Evolutionary conservation across 768 basidiomycete genomes (phyloP), one percentile per base, ranked within the genome.

Genomic region (Suillus cothurnatus): DNA sequence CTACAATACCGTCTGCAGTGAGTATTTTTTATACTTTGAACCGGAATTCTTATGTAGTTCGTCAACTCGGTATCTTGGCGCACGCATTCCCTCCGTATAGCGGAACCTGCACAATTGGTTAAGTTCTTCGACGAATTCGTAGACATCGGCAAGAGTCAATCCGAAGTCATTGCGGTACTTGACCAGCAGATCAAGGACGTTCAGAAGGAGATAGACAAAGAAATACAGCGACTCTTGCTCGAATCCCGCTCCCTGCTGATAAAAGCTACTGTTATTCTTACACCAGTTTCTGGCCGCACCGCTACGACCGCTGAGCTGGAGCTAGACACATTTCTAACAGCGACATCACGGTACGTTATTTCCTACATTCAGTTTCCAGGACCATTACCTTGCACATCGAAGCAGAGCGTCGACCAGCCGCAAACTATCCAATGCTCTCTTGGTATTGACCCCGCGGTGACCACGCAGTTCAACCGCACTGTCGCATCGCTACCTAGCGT

Each of bases 31-130:
- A n/a, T n/a, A n/a, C n/a, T n/a, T n/a, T n/a, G n/a, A n/a, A n/a
- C n/a, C n/a, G 21, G 9, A 6, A 39, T 38, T 47, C 23, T 31
- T 56, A 23, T 21, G 21, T 56, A 26, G 61, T 69, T 47, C 43
- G n/a, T 2, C 66, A 92, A 87, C 73, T 95, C 2, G 94, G 94
- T 0, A 95, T 93, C 64, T 82, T 97, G 41, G 94, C 94, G 0
- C 84, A 90, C 55, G 80, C 88, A 0, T 96, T 96, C 73, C 89
- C 90, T 6, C 82, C 84, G 0, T 88, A n/a, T n/a, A n/a, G 45
- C 55, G 0, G 69, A 68, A 23, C 68, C 71, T n/a, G 62, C 68
- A 23, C 71, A 66, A 32, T 67, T 73, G 50, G 63, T 68, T 5
- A 38, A 65, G 3, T 68, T 70, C 57, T 72, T 73, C 45, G 71